Evolutionary conservation across 192 early-diverging fungal genomes (phyloP), one percentile per base, ranked within the genome.

Genomic region (Dissophora globulifera): DNA sequence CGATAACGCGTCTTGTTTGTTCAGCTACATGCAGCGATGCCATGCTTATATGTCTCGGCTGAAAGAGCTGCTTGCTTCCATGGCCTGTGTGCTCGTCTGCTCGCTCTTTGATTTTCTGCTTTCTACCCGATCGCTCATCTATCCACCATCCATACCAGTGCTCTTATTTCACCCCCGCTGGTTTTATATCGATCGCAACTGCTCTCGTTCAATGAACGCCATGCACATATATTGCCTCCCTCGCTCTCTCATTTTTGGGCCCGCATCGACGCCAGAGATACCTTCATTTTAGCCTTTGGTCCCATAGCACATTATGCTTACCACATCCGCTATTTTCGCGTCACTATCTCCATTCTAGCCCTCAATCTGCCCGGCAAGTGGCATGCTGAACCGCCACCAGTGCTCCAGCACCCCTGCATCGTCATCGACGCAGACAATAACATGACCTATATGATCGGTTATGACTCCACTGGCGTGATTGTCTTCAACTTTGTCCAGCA

Each of bases 391-490:
- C 72, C 72, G 23, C 72, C 72, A 67, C 72, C 72, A 67, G 72
- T 76, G 32, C 64, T 76, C 45, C 72, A 76, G 27, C 49, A 62
- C 46, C 72, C 72, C 22, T 76, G 72, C 45, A 35, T 76, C 20
- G 64, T 76, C 30, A 76, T 76, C n/a, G 72, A 76, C 40, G 27
- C 45, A 17, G 58, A 35, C 33, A 66, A 67, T 16, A 76, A 76
- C 53, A 66, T 76, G 58, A 76, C 72, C 52, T 76, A 76, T 52
- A 76, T 76, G 72, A 60, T 76, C 57, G 72, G 72, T 43, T 67
- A 76, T 33, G 72, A 76, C 52, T 67, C 72, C 22, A 43, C 19
- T 45, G 64, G 64, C 13, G 1, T 25, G 16, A 22, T 76, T 17
- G 72, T 76, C 46, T 76, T 76, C 58, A 57, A 67, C 58, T 66